phyloP scores from a whole-genome alignment of 352 stramenopile species.

The Phytophthora palmivora region DNA sequence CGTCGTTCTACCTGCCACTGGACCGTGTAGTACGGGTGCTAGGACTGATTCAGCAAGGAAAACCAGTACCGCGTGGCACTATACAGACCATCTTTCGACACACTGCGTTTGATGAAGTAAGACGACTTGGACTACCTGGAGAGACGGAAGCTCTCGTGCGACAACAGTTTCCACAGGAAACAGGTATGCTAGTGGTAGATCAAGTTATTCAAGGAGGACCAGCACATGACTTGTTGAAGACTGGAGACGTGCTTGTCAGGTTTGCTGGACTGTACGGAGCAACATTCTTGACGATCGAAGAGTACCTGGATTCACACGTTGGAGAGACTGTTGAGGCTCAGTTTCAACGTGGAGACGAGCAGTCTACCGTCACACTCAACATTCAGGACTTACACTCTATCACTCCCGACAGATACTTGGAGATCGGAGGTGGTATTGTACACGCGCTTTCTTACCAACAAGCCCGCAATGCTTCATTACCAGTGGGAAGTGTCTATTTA shows the following conservation, averaged over 20 bases:
- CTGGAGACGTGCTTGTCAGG: conserved; percentile 88
- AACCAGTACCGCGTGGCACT: conserved; percentile 75
- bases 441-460: conserved; percentile 92
- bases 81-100: conserved; percentile 91
- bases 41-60: conserved; percentile 58
- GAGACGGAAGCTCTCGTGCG: conserved; percentile 80
- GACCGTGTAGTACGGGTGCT: conserved; percentile 88
- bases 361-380: conserved; percentile 48
- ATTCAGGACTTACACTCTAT: conserved; percentile 86
- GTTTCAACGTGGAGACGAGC: conserved; percentile 78
- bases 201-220: conserved; percentile 87
- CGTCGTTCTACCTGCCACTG: conserved; percentile 92
- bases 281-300: conserved; percentile 87
- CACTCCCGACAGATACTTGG: conserved; percentile 84
- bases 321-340: conserved; percentile 68
- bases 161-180: conserved; percentile 78
- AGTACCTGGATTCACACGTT: conserved; percentile 76
- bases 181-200: conserved; percentile 91
- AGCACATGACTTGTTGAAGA: conserved; percentile 74
- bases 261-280: conserved; percentile 80
- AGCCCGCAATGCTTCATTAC: conserved; percentile 82
- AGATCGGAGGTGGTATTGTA: conserved; percentile 87
- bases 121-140: conserved; percentile 72
- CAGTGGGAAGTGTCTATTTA: conserved; percentile 82
- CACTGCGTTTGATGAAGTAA: conserved; percentile 91